Evolutionary conservation across 176 grass and related monocot genomes (phyloP), one percentile per base, ranked within the genome.

Genomic region (Themeda triandra): DNA sequence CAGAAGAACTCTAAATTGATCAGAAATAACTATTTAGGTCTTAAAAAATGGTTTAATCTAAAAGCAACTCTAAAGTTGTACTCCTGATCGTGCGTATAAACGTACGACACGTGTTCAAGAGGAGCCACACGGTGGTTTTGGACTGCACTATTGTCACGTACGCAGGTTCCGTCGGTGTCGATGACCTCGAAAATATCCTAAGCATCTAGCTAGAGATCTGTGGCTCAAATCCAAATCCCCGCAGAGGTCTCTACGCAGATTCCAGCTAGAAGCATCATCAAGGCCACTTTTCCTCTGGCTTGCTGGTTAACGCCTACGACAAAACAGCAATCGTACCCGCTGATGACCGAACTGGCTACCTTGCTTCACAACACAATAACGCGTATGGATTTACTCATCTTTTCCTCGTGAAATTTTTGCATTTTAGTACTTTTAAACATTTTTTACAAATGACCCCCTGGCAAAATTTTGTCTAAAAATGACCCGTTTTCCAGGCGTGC

Each of bases 261-360:
- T 27, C 33, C 71, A 87, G 68, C 5, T 21, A 75, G 12, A 76
- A 45, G 71, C 44, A 87, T 24, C 69, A 29, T 2, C 58, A 54
- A 15, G 53, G 14, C 24, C 60, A 23, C 15, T 88, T 37, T 71
- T 71, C 21, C 24, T 78, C 78, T 24, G 64, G 40, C 32, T 31
- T 11, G 66, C 13, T 40, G 31, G 54, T 71, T 88, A 73, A 76
- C 46, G 74, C 33, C 25, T 68, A 23, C 45, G 78, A 69, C 85
- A 87, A 81, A 85, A 84, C n/a, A 85, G 39, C 62, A 24, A n/a
- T 68, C 69, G 42, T 24, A 31, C 31, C 10, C 31, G 33, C 8
- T 17, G 41, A 12, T 17, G 41, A 17, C 3, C 6, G 7, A 77
- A 3, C 59, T n/a, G 62, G 36, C 31, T 7, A n/a, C n/a, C n/a